These are phyloP conservation scores for Coemansia erecta DNA, from an alignment of 192 early-diverging fungal species.

Conservation along the genomic window DNA sequence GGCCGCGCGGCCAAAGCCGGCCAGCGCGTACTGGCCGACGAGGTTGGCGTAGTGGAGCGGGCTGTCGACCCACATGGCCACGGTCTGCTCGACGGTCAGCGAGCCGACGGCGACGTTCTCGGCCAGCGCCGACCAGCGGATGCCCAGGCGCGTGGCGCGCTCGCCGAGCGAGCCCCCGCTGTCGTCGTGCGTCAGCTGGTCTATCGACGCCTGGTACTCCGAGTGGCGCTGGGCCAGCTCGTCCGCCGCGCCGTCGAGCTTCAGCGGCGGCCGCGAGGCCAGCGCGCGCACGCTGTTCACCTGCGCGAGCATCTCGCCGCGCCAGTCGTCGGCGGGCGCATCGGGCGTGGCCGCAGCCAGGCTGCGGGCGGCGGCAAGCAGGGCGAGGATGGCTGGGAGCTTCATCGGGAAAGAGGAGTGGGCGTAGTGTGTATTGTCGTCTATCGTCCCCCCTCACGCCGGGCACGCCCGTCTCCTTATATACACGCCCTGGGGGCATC, in stretches of 20 bases:
- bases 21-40: conserved; percentile 15
- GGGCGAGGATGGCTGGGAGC: too few relatives aligned
- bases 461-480: too few relatives aligned
- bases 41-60: conserved; percentile 30
- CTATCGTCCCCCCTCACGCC: too few relatives aligned
- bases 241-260: not conserved
- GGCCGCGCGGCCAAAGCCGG: conserved; percentile 17
- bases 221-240: conserved; percentile 18
- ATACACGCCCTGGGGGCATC: too few relatives aligned
- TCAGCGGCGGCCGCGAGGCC: not conserved
- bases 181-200: conserved; percentile 31
- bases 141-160: conserved; percentile 6
- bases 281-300: conserved; percentile 13
- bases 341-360: not conserved
- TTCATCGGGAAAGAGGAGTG: too few relatives aligned
- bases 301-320: conserved; percentile 9
- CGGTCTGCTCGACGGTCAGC: conserved; percentile 8
- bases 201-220: conserved; percentile 12
- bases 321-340: conserved; percentile 9
- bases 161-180: conserved; percentile 5
- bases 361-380: not conserved
- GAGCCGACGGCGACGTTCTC: conserved; percentile 28
- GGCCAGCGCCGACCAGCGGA: conserved; percentile 13
- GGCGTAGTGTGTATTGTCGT: too few relatives aligned
- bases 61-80: conserved; percentile 28